phyloP scores from a whole-genome alignment of 495 filamentous ascomycete species.

The Pyrenopolyporus hunteri region DNA sequence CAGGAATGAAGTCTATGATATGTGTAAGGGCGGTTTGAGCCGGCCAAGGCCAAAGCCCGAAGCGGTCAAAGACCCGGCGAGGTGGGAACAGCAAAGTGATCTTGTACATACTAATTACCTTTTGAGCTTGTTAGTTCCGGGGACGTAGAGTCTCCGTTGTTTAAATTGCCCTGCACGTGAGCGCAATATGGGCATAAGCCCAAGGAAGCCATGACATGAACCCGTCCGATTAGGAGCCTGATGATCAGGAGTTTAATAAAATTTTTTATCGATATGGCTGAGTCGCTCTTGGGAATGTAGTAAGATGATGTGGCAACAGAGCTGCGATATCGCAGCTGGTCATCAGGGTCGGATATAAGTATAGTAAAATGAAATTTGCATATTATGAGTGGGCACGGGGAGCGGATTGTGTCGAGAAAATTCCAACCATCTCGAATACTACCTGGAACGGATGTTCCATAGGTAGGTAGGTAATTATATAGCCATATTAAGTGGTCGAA shows the following conservation, averaged over 20 bases:
- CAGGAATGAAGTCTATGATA: conserved; percentile 7
- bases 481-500: too few relatives aligned
- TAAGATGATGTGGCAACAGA: conserved; percentile 13
- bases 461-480: background rate
- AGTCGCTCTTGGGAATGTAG: too few relatives aligned
- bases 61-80: conserved; percentile 20
- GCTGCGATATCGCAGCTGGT: conserved; percentile 16
- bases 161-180: too few relatives aligned
- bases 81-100: too few relatives aligned
- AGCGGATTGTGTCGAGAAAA: too few relatives aligned
- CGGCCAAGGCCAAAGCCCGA: conserved; percentile 9
- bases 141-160: too few relatives aligned
- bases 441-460: background rate
- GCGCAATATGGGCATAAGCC: too few relatives aligned
- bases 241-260: too few relatives aligned
- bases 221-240: background rate
- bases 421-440: background rate
- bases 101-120: too few relatives aligned
- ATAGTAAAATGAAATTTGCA: background rate
- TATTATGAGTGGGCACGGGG: too few relatives aligned
- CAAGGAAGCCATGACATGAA: conserved; percentile 3
- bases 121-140: too few relatives aligned
- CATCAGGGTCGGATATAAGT: conserved; percentile 3
- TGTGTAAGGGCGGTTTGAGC: conserved; percentile 9
- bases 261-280: too few relatives aligned